Percentiles rank a stretch among this genome's conserved stretches.
Evolutionary conservation across 371 early-diverging fungal genomes (phyloP).

Genomic region (Rhizomucor pusillus): DNA sequence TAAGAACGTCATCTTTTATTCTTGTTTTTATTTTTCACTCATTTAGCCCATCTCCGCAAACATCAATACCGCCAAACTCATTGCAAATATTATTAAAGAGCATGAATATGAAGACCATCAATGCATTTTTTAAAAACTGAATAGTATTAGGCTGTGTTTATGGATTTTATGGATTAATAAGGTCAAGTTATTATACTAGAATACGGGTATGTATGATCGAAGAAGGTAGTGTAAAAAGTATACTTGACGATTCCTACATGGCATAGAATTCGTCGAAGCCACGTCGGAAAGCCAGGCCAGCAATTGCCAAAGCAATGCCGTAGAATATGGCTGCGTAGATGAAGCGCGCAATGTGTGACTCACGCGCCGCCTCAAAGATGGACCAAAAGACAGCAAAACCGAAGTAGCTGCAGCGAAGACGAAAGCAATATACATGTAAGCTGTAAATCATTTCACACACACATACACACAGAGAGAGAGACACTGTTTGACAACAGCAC

Average conservation of each 20-base stretch:
- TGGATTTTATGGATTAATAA: no score
- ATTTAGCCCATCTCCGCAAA: no score
- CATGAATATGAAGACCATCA: no score
- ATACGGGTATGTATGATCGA: neutral
- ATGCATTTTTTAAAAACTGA: no score
- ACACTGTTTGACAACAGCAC: slow-evolving; percentile 19
- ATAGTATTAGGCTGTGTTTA: no score
- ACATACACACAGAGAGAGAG: no score
- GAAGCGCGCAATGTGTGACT: slow-evolving; percentile 21
- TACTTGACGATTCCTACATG: neutral
- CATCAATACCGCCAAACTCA: no score
- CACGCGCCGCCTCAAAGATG: slow-evolving; percentile 24
- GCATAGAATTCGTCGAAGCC: slow-evolving; percentile 12
- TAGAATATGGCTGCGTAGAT: slow-evolving; percentile 21
- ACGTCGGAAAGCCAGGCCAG: slow-evolving; percentile 18
- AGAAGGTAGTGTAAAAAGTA: neutral
- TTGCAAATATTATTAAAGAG: no score
- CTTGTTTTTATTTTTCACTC: no score
- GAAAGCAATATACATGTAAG: neutral
- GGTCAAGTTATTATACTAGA: no score
- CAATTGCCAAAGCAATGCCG: slow-evolving; percentile 25
- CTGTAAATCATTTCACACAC: slow-evolving; percentile 4
- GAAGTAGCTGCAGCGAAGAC: slow-evolving; percentile 14
- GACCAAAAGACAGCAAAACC: slow-evolving; percentile 28
- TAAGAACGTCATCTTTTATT: slow-evolving; percentile 1